phyloP scores from a whole-genome alignment of 257 asterid species.

The Solanum sejunctum region DNA sequence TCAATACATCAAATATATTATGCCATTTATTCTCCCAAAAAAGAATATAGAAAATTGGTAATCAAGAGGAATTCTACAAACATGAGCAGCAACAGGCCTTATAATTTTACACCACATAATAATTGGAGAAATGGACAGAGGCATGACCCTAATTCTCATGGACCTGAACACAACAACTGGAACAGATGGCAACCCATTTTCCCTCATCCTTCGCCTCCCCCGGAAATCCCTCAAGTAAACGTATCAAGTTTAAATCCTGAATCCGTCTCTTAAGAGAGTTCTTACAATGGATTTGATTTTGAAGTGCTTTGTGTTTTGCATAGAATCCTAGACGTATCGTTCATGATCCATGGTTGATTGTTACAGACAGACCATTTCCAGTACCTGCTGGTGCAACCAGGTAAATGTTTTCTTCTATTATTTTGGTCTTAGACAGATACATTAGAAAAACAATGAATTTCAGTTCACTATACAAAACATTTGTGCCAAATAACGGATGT shows the following conservation, averaged over 20 bases:
- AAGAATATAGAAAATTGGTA: background rate
- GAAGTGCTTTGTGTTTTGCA: background rate
- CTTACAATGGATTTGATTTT: background rate
- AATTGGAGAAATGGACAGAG: background rate
- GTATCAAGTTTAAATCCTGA: background rate
- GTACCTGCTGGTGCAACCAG: conserved; percentile 22
- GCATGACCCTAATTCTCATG: background rate
- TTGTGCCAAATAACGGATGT: no score
- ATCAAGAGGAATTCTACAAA: background rate
- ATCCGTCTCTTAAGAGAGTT: no score
- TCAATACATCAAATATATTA: no score
- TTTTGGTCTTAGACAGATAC: no score
- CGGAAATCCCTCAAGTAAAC: background rate
- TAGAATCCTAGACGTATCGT: conserved; percentile 27
- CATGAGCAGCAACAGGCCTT: background rate
- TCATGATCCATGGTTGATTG: conserved; percentile 26
- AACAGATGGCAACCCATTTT: background rate
- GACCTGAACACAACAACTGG: background rate
- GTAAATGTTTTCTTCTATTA: conserved; percentile 4
- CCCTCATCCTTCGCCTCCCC: background rate
- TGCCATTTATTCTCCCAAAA: background rate
- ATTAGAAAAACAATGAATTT: no score
- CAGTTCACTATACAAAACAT: no score
- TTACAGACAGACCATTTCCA: conserved; percentile 20
- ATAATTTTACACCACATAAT: background rate